phyloP scores from a whole-genome alignment of 2,329 filamentous ascomycete species.

The Arachnomyces sp. region DNA sequence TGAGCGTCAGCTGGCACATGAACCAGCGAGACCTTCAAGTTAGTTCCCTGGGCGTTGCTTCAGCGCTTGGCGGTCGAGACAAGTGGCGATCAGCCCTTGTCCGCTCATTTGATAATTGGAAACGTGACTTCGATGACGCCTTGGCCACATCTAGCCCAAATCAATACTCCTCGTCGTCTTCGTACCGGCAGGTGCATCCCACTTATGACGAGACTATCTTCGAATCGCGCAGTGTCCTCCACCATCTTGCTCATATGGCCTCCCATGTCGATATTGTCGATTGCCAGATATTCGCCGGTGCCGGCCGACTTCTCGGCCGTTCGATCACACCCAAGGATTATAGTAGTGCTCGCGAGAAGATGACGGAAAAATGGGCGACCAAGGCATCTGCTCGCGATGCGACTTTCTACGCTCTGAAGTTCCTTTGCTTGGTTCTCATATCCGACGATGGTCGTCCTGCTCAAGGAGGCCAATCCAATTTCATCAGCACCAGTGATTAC shows the following conservation, averaged over 20 bases:
- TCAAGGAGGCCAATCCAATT: slow-evolving; percentile 14
- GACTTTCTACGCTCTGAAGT: slow-evolving; percentile 84
- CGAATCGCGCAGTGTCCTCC: slow-evolving; percentile 79
- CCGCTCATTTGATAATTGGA: slow-evolving; percentile 89
- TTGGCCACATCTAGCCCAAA: slow-evolving; percentile 46
- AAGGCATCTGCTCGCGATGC: slow-evolving; percentile 83
- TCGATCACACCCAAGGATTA: slow-evolving; percentile 78
- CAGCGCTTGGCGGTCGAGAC: slow-evolving; percentile 75
- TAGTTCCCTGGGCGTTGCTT: slow-evolving; percentile 71
- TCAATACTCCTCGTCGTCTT: slow-evolving; percentile 14
- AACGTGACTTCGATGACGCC: slow-evolving; percentile 78
- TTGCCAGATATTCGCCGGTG: slow-evolving; percentile 89
- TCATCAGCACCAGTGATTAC: slow-evolving; percentile 51
- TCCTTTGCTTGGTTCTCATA: slow-evolving; percentile 75
- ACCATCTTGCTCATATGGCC: slow-evolving; percentile 93
- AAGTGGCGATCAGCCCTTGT: slow-evolving; percentile 85
- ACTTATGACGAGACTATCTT: slow-evolving; percentile 64
- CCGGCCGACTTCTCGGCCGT: slow-evolving; percentile 74
- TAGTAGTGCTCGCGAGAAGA: slow-evolving; percentile 67
- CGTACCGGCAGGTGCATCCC: slow-evolving; percentile 22
- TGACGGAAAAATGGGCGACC: slow-evolving; percentile 84
- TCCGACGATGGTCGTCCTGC: slow-evolving; percentile 42
- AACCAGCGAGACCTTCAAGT: slow-evolving; percentile 92
- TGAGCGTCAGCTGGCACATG: slow-evolving; percentile 97
- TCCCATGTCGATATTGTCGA: slow-evolving; percentile 98